Base-by-base conservation (phyloP, 2,329 filamentous ascomycete genomes). In the Hymenoscyphus repandus region DNA sequence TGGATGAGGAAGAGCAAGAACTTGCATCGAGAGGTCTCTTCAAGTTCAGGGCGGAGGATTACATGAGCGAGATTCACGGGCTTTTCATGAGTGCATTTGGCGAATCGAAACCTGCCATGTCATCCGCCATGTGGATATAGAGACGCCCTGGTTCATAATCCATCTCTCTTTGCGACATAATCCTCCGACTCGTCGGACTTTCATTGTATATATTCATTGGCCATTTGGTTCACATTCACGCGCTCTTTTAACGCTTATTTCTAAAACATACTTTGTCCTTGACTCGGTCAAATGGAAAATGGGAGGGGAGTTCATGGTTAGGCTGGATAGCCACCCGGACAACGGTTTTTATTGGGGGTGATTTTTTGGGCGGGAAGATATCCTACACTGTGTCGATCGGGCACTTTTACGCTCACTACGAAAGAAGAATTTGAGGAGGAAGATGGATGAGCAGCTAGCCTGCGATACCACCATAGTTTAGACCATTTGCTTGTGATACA, bases 31-130 rank as follows among this genome's bases (percentile, higher is more conserved):
- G 80, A 55, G 89, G 88, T 2, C 77, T 96, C 5, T 77, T 76
- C 62, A 86, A 85, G 62, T 88, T 90, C 68, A 78, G 77, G 40
- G 88, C 88, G 9, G 82, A 89, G 45, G 91, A 96, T 62, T 99
- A 99, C 70, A 72, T 95, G 53, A 73, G 75, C 40, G 91, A 95
- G 66, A 86, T 97, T 51, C 78, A 88, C 58, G 80, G 78, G 50
- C 70, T 95, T 4, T 65, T 65, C 45, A 41, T 55, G 22, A 60
- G 36, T 34, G 57, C 62, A 11, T 67, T 66, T 44, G 55, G 55
- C 10, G 64, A 64, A 17, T 34, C 50, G 15, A 58, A 52, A 45
- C 56, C 61, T 17, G 33, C 50, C 9, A 60, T 58, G 51, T 49
- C 58, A 32, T 27, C 22, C 22, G 40, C 51, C 6, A 57, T 65